Evolutionary conservation across 2,329 filamentous ascomycete species (phyloP).

Genomic region (Sarocladium brachiariae): DNA sequence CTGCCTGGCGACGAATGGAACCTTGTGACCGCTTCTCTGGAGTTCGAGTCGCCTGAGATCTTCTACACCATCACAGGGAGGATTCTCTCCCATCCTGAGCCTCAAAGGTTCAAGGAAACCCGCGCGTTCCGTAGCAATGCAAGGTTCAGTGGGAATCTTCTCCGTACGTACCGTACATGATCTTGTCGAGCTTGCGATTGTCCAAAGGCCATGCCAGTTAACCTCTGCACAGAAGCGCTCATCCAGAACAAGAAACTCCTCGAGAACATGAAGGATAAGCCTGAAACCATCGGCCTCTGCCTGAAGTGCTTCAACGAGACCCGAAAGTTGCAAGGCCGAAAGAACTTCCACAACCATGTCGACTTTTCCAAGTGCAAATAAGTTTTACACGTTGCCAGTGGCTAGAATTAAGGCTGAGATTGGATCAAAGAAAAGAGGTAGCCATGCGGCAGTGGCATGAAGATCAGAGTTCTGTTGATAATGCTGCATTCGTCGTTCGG

Average conservation of each 20-base stretch:
- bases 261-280: not conserved
- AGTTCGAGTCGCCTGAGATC: not conserved
- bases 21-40: not conserved
- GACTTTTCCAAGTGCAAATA: not conserved
- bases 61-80: not conserved
- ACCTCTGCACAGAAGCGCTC: not conserved
- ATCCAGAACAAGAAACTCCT: not conserved
- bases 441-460: no score
- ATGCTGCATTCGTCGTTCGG: no score
- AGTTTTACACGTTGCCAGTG: no score
- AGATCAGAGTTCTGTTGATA: no score
- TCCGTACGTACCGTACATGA: no score
- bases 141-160: no score
- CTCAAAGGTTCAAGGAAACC: not conserved
- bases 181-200: no score
- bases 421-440: no score
- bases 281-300: not conserved
- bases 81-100: not conserved
- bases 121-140: no score
- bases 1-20: not conserved
- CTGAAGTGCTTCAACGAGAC: not conserved
- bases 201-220: not conserved
- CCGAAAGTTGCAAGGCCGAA: not conserved
- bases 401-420: no score
- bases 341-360: not conserved